A percentile compares a stretch with the other conserved stretches of the same genome.
Evolutionary conservation across 2,329 filamentous ascomycete species (phyloP).

Genomic region (Hypoxylon sp.): DNA sequence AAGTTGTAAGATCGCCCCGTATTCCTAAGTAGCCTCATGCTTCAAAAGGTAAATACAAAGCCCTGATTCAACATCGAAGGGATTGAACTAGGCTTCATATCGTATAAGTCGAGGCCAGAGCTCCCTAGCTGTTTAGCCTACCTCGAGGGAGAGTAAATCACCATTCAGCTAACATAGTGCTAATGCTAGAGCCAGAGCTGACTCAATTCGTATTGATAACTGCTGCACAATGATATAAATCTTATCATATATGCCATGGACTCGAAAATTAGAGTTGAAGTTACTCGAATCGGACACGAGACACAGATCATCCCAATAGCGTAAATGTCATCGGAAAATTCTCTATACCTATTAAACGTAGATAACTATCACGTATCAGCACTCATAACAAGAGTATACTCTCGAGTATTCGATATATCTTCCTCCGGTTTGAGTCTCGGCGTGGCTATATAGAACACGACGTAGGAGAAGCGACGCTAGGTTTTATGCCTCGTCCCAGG

Average conservation of each 20-base stretch:
- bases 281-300: not conserved
- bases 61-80: not conserved
- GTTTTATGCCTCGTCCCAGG: not conserved
- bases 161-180: too few relatives aligned
- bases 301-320: not conserved
- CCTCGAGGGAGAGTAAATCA: not conserved
- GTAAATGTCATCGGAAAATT: not conserved
- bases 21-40: not conserved
- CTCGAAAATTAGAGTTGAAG: not conserved
- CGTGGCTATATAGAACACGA: not conserved
- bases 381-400: not conserved
- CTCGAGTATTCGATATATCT: not conserved
- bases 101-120: conserved; percentile 2
- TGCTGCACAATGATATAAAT: not conserved
- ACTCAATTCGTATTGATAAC: not conserved
- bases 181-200: not conserved
- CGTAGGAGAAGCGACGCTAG: not conserved
- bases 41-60: not conserved
- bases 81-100: not conserved
- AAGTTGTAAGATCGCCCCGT: not conserved
- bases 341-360: not conserved
- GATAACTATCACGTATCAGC: not conserved
- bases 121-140: conserved; percentile 16
- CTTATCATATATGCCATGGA: not conserved
- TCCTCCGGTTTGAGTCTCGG: not conserved